Evolutionary conservation across 139 green algal genomes (phyloP).

Genomic region (Gonium pectorale): DNA sequence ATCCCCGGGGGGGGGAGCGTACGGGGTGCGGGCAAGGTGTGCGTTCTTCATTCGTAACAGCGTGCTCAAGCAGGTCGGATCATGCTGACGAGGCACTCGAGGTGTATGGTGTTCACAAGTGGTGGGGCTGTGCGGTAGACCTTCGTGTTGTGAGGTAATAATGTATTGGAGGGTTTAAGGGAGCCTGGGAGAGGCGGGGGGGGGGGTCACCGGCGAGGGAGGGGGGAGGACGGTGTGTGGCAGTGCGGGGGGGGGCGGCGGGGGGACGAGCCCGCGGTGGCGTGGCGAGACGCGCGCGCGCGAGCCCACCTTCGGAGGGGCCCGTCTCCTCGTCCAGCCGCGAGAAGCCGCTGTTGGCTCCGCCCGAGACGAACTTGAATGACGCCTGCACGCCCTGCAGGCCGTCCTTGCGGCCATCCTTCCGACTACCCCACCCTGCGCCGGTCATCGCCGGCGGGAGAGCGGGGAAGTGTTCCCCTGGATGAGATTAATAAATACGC

Average conservation of each 20-base stretch:
- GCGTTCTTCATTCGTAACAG: too few relatives aligned
- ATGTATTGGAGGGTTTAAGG: background rate
- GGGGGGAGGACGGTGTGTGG: background rate
- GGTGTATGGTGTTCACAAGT: too few relatives aligned
- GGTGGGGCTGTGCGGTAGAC: too few relatives aligned
- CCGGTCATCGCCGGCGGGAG: background rate
- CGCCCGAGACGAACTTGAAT: constrained; percentile 19
- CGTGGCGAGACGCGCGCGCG: too few relatives aligned
- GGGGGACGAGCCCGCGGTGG: background rate
- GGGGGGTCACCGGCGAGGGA: background rate
- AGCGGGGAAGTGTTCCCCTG: too few relatives aligned
- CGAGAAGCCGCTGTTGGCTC: background rate
- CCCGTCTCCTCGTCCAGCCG: background rate
- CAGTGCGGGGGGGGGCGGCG: background rate
- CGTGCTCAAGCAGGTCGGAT: too few relatives aligned
- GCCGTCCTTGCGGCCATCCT: background rate
- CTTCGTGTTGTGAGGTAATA: background rate
- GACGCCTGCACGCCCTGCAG: background rate
- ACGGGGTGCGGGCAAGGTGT: too few relatives aligned
- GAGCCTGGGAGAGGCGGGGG: background rate
- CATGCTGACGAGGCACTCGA: too few relatives aligned
- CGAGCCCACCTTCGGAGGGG: background rate
- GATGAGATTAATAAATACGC: too few relatives aligned
- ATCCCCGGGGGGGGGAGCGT: too few relatives aligned
- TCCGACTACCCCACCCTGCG: background rate